These are phyloP conservation scores for Passiflora organensis DNA, from an alignment of 345 rosid species.

Conservation along the genomic window DNA sequence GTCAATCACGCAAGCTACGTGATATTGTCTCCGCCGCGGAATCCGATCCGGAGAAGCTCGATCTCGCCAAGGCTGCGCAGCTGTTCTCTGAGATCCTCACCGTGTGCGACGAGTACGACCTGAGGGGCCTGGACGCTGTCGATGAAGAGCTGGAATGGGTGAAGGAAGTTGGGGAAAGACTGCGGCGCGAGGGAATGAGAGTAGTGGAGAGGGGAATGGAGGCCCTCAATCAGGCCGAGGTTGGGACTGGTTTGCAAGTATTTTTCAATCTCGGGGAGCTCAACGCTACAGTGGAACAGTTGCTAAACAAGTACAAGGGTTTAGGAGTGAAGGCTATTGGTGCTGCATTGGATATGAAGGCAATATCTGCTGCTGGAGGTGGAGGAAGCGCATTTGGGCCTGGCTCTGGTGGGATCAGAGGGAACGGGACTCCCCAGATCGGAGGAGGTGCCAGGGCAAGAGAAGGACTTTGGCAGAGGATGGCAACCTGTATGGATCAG, in stretches of 20 bases:
- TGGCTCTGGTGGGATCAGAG: slow-evolving; percentile 94
- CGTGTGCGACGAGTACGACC: slow-evolving; percentile 73
- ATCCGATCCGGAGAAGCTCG: slow-evolving; percentile 65
- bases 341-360: slow-evolving; percentile 88
- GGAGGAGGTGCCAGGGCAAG: slow-evolving; percentile 86
- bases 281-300: slow-evolving; percentile 63
- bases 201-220: slow-evolving; percentile 95
- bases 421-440: slow-evolving; percentile 86
- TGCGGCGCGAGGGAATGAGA: slow-evolving; percentile 71
- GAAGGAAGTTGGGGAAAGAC: slow-evolving; percentile 56
- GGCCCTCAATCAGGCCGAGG: slow-evolving; percentile 93
- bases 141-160: slow-evolving; percentile 73
- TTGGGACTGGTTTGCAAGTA: slow-evolving; percentile 94
- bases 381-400: slow-evolving; percentile 37
- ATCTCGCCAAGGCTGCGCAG: slow-evolving; percentile 93
- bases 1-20: slow-evolving; percentile 77
- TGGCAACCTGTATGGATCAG: slow-evolving; percentile 81
- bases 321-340: slow-evolving; percentile 75
- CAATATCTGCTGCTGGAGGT: slow-evolving; percentile 50
- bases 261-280: slow-evolving; percentile 93
- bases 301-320: slow-evolving; percentile 71
- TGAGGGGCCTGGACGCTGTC: slow-evolving; percentile 60
- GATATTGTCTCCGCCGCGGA: slow-evolving; percentile 52
- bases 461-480: slow-evolving; percentile 91
- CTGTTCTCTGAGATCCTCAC: slow-evolving; percentile 70